phyloP scores from a whole-genome alignment of 108 stramenopile species.

The Nitzschia putrida region DNA sequence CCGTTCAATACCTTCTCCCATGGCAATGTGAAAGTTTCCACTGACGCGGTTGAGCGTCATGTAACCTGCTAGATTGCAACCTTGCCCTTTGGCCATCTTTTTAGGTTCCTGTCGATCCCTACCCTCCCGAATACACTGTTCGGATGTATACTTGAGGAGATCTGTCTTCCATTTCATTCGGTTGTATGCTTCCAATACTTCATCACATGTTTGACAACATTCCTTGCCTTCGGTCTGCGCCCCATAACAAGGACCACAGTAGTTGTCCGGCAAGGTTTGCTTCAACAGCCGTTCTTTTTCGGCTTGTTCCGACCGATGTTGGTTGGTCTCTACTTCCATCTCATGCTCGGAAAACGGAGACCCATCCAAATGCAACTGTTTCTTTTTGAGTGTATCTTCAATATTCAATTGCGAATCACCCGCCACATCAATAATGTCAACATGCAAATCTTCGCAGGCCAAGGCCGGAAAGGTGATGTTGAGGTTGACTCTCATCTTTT shows the following conservation, averaged over 20 bases:
- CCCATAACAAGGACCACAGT: conserved; percentile 98
- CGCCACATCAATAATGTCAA: conserved; percentile 98
- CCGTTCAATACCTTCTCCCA: conserved; percentile 93
- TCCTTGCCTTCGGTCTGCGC: conserved; percentile 60
- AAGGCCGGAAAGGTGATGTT: conserved; percentile 96
- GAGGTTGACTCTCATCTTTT: conserved; percentile 86
- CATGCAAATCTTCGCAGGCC: conserved; percentile 92
- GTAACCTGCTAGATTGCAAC: conserved; percentile 89
- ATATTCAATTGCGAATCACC: conserved; percentile 94
- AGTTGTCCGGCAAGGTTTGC: conserved; percentile 62
- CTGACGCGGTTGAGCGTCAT: conserved; percentile 94
- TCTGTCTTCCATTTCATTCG: conserved; percentile 80
- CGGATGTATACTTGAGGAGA: conserved; percentile 65
- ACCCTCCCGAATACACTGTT: conserved; percentile 94
- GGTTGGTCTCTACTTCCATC: conserved; percentile 47
- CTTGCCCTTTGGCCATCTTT: conserved; percentile 80
- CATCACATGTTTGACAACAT: conserved; percentile 93
- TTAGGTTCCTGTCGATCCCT: conserved; percentile 59
- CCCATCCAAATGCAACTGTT: conserved; percentile 48
- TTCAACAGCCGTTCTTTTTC: conserved; percentile 43
- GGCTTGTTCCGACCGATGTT: conserved; percentile 45
- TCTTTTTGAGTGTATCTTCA: conserved; percentile 80
- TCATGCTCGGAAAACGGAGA: conserved; percentile 26
- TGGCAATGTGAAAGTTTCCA: conserved; percentile 98
- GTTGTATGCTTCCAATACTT: conserved; percentile 75